These are phyloP conservation scores for Hypoxylon crocopeplum DNA, from an alignment of 495 filamentous ascomycete species.

Conservation along the genomic window DNA sequence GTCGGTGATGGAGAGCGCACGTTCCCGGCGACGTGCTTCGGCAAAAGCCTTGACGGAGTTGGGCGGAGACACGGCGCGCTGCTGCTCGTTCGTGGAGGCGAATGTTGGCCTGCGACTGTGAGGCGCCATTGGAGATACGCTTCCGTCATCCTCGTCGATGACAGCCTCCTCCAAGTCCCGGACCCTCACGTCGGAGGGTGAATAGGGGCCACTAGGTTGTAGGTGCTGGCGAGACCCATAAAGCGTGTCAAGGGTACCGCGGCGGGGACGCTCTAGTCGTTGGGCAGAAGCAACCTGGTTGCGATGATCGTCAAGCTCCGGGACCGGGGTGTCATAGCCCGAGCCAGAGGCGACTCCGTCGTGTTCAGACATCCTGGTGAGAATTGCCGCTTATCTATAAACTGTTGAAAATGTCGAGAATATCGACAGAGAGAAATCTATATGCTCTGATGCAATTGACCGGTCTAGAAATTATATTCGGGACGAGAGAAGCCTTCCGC, in stretches of 20 bases:
- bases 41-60: constrained; percentile 99
- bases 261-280: constrained; percentile 56
- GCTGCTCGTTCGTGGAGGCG: constrained; percentile 47
- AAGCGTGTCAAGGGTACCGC: constrained; percentile 63
- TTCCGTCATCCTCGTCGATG: constrained; percentile 75
- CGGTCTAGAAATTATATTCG: background rate
- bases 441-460: too few species aligned
- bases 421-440: constrained; percentile 1
- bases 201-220: constrained; percentile 45
- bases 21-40: constrained; percentile 68
- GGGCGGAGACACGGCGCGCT: constrained; percentile 81
- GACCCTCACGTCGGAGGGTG: constrained; percentile 40
- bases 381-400: constrained; percentile 9
- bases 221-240: constrained; percentile 53
- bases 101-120: constrained; percentile 57
- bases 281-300: constrained; percentile 74
- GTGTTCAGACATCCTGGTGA: constrained; percentile 63
- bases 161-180: constrained; percentile 77
- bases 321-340: constrained; percentile 77
- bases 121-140: constrained; percentile 43
- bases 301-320: constrained; percentile 93
- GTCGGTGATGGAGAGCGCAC: constrained; percentile 60
- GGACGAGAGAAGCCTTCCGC: constrained; percentile 38
- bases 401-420: constrained; percentile 6
- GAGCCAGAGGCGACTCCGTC: constrained; percentile 54